phyloP scores from a whole-genome alignment of 257 asterid genomes.

The Ligustrum vulgare region DNA sequence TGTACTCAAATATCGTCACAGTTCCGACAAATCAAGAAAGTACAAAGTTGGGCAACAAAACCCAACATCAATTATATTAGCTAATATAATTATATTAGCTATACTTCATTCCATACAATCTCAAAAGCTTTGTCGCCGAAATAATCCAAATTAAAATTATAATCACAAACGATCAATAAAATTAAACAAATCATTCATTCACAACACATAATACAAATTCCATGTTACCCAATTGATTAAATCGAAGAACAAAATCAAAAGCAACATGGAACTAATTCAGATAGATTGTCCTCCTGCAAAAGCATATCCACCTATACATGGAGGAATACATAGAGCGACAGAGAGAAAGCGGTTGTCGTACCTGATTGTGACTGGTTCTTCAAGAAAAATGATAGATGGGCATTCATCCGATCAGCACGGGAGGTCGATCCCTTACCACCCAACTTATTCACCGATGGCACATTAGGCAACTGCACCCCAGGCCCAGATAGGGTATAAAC shows the following conservation, averaged over 20 bases:
- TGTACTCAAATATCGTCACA: background rate
- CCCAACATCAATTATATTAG: background rate
- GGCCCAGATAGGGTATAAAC: constrained; percentile 67
- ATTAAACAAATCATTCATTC: background rate
- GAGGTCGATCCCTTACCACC: constrained; percentile 35
- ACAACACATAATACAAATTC: background rate
- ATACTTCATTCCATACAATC: background rate
- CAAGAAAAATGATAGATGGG: constrained; percentile 29
- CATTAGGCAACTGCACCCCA: constrained; percentile 60
- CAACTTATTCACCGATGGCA: constrained; percentile 48
- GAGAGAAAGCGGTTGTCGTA: constrained; percentile 20
- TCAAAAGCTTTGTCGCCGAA: background rate
- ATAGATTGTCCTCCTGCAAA: background rate
- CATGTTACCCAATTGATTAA: background rate
- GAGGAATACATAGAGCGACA: background rate
- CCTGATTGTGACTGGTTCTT: constrained; percentile 46
- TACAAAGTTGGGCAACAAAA: background rate
- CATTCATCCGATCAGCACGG: constrained; percentile 31
- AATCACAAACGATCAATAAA: background rate
- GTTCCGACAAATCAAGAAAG: background rate
- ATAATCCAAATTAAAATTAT: background rate
- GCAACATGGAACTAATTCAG: background rate
- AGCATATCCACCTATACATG: background rate
- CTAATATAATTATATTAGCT: background rate
- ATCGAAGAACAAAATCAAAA: constrained; percentile 1